Percentiles rank a stretch among this genome's conserved stretches.
Evolutionary conservation across 2,329 filamentous ascomycete species (phyloP).

Genomic region (Aspergillus sp.): DNA sequence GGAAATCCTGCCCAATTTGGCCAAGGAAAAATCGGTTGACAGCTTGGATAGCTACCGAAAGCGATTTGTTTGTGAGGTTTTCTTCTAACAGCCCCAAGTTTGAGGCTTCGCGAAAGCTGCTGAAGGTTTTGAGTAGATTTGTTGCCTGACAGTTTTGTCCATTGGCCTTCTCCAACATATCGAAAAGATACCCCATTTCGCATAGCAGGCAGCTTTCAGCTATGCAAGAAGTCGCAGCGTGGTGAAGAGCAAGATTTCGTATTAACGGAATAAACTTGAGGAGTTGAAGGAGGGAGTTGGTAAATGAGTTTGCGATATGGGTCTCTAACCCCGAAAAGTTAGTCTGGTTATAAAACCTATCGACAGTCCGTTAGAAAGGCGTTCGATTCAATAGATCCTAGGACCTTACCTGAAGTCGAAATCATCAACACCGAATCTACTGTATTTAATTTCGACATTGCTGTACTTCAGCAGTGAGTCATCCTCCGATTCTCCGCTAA

Average conservation of each 20-base stretch:
- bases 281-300: slow-evolving; percentile 87
- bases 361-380: not conserved
- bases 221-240: slow-evolving; percentile 81
- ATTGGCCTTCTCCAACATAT: slow-evolving; percentile 96
- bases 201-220: slow-evolving; percentile 84
- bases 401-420: slow-evolving; percentile 93
- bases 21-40: slow-evolving; percentile 83
- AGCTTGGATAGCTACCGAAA: slow-evolving; percentile 81
- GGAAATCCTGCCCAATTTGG: slow-evolving; percentile 75
- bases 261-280: slow-evolving; percentile 87
- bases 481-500: slow-evolving; percentile 70
- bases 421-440: slow-evolving; percentile 98
- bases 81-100: slow-evolving; percentile 83
- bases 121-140: slow-evolving; percentile 88
- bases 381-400: slow-evolving; percentile 3
- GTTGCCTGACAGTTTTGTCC: slow-evolving; percentile 95
- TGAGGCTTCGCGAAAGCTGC: slow-evolving; percentile 74
- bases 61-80: slow-evolving; percentile 67
- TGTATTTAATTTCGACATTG: slow-evolving; percentile 97
- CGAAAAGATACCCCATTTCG: slow-evolving; percentile 91
- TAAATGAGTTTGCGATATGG: slow-evolving; percentile 95
- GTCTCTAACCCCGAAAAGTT: slow-evolving; percentile 89
- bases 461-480: slow-evolving; percentile 88
- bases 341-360: slow-evolving; percentile 91
- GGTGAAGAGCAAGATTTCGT: slow-evolving; percentile 83